A percentile compares a stretch with the other conserved stretches of the same genome.
Conservation (phyloP, 345 rosid species). For the Syzygium oleosum region DNA sequence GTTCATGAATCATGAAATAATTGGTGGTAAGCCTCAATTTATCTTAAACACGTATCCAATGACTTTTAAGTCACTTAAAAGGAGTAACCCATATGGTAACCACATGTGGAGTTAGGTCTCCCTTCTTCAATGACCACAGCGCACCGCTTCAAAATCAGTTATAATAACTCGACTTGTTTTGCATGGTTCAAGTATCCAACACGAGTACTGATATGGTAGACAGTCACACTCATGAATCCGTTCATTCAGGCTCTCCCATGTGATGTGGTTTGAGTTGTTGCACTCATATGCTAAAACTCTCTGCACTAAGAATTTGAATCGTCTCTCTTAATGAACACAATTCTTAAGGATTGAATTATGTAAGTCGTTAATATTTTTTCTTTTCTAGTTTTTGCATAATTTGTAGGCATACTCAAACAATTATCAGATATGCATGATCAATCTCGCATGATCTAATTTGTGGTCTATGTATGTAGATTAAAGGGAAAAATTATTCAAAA, state of each 20-base stretch:
- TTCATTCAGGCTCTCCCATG: background rate
- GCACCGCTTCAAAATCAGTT: background rate
- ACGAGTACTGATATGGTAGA: background rate
- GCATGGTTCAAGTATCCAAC: background rate
- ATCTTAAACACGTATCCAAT: background rate
- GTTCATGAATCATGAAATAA: background rate
- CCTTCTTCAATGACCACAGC: background rate
- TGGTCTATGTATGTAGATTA: background rate
- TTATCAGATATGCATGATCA: background rate
- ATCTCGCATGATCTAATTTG: background rate
- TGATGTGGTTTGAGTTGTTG: background rate
- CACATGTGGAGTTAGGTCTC: rapidly evolving
- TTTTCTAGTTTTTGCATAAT: background rate
- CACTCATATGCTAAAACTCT: background rate
- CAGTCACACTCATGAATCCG: background rate
- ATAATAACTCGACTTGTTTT: background rate
- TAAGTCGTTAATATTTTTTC: background rate
- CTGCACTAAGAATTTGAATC: background rate
- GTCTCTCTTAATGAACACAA: background rate
- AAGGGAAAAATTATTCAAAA: background rate
- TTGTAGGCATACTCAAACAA: background rate
- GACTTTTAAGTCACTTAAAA: background rate
- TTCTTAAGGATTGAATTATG: background rate
- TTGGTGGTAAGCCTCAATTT: background rate
- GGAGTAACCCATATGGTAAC: background rate